Conservation (phyloP, 2,329 filamentous ascomycete species). For the Epichloe coenophiala region DNA sequence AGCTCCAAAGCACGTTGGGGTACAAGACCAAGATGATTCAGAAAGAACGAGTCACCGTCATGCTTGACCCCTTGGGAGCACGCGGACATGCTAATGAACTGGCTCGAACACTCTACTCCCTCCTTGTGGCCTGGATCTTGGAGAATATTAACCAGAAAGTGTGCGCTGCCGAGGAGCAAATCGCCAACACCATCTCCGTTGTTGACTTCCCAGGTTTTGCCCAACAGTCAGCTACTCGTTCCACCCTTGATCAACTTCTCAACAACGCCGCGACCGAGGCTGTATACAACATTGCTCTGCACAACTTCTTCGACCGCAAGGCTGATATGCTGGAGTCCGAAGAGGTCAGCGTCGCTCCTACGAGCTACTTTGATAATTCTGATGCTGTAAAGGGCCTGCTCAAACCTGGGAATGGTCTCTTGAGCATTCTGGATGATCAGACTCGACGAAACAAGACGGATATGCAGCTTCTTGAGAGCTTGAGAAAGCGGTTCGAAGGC, state of each 20-base stretch:
- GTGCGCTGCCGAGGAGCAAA: constrained; percentile 74
- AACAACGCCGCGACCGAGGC: constrained; percentile 90
- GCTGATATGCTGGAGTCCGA: constrained; percentile 89
- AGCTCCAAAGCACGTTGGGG: constrained; percentile 77
- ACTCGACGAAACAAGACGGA: constrained; percentile 81
- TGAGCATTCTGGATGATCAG: constrained; percentile 93
- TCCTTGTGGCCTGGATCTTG: constrained; percentile 86
- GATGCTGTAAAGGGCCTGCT: constrained; percentile 85
- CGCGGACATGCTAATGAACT: constrained; percentile 88
- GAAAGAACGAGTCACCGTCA: constrained; percentile 93
- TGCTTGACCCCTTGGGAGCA: constrained; percentile 87
- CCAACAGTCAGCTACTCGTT: constrained; percentile 70
- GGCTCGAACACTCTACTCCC: constrained; percentile 81
- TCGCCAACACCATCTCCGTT: constrained; percentile 87
- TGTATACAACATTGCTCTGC: constrained; percentile 83
- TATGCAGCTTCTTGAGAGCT: constrained; percentile 75
- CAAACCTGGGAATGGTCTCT: constrained; percentile 81
- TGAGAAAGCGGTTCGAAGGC: constrained; percentile 84
- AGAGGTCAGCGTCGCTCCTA: constrained; percentile 78
- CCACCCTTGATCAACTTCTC: constrained; percentile 78
- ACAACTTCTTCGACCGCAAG: constrained; percentile 92
- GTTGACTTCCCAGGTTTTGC: constrained; percentile 95
- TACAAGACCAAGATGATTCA: constrained; percentile 97
- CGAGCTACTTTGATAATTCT: constrained; percentile 95
- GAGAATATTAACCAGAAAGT: constrained; percentile 84